Percentiles rank a stretch among this genome's conserved stretches.
phyloP scores from a whole-genome alignment of 495 filamentous ascomycete species.

The Trichoderma virens region DNA sequence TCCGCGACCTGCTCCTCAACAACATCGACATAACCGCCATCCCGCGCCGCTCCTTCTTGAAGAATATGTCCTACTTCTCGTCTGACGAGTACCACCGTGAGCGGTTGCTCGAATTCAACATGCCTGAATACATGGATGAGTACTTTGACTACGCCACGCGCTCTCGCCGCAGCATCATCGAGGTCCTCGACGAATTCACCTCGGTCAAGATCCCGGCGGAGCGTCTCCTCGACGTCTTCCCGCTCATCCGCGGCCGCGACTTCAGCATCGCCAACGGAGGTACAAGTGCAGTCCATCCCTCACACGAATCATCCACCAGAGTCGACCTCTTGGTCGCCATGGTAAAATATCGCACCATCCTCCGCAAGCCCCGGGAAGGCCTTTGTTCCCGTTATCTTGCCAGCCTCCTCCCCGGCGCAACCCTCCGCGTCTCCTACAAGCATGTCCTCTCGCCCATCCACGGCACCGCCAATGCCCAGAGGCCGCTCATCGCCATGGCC shows the following conservation, averaged over 20 bases:
- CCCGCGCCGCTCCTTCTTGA: slow-evolving; percentile 80
- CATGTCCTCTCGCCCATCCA: slow-evolving; percentile 14
- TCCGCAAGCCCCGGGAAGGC: slow-evolving; percentile 76
- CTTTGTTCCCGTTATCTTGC: slow-evolving; percentile 85
- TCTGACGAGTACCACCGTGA: slow-evolving; percentile 65
- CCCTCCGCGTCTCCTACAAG: slow-evolving; percentile 48
- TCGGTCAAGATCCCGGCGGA: slow-evolving; percentile 74
- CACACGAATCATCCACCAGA: slow-evolving; percentile 21
- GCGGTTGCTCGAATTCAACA: slow-evolving; percentile 72
- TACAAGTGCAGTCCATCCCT: slow-evolving; percentile 27
- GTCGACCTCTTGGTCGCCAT: slow-evolving; percentile 83
- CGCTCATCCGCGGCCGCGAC: slow-evolving; percentile 66
- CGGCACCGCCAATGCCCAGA: slow-evolving; percentile 5
- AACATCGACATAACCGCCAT: slow-evolving; percentile 85
- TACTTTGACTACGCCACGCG: slow-evolving; percentile 93
- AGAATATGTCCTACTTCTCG: slow-evolving; percentile 64
- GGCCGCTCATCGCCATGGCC: slow-evolving; percentile 71
- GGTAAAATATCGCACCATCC: slow-evolving; percentile 82
- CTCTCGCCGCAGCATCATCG: slow-evolving; percentile 82
- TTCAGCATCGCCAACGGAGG: slow-evolving; percentile 85
- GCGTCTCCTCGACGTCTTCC: slow-evolving; percentile 61
- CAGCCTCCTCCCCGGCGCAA: slow-evolving; percentile 48
- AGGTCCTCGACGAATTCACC: slow-evolving; percentile 85
- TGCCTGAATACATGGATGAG: slow-evolving; percentile 73
- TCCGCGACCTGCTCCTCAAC: slow-evolving; percentile 68